Evolutionary conservation across 495 filamentous ascomycete genomes (phyloP).

Genomic region (Cladorrhinum samala): DNA sequence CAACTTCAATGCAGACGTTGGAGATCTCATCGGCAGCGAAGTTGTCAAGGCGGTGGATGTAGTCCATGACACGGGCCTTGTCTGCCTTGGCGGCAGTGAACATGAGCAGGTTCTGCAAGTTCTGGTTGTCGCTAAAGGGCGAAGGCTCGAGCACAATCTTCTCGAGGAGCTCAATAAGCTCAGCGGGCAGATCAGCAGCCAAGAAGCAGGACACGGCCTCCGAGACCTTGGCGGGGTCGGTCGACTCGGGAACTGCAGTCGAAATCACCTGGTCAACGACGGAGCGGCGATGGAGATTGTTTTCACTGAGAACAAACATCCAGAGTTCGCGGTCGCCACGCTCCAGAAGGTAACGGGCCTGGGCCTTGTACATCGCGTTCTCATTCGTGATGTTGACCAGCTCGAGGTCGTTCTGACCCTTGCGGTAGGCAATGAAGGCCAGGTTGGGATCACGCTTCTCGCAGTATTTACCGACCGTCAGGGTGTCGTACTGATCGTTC

Average conservation of each 20-base stretch:
- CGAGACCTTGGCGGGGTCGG: constrained; percentile 91
- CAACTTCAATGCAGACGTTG: constrained; percentile 85
- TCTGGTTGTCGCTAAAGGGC: constrained; percentile 93
- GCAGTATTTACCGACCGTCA: constrained; percentile 95
- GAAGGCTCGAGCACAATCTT: constrained; percentile 99
- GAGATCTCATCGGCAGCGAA: constrained; percentile 93
- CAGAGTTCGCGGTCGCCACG: constrained; percentile 87
- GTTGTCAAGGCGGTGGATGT: constrained; percentile 82
- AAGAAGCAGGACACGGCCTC: constrained; percentile 92
- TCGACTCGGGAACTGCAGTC: constrained; percentile 91
- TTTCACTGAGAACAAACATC: constrained; percentile 88
- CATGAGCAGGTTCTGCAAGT: constrained; percentile 93
- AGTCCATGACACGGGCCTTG: constrained; percentile 91
- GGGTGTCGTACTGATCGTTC: constrained; percentile 93
- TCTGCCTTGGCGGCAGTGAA: constrained; percentile 96
- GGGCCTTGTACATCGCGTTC: constrained; percentile 97
- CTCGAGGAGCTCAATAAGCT: constrained; percentile 95
- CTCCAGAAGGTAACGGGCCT: constrained; percentile 91
- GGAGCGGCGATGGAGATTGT: constrained; percentile 89
- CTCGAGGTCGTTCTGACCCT: constrained; percentile 96
- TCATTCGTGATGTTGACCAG: constrained; percentile 97
- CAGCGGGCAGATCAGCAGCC: constrained; percentile 78
- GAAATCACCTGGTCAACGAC: constrained; percentile 96
- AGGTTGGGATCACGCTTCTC: constrained; percentile 98
- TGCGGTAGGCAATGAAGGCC: constrained; percentile 90